Conservation (phyloP, 257 asterid species). For the Haberlea rhodopensis region DNA sequence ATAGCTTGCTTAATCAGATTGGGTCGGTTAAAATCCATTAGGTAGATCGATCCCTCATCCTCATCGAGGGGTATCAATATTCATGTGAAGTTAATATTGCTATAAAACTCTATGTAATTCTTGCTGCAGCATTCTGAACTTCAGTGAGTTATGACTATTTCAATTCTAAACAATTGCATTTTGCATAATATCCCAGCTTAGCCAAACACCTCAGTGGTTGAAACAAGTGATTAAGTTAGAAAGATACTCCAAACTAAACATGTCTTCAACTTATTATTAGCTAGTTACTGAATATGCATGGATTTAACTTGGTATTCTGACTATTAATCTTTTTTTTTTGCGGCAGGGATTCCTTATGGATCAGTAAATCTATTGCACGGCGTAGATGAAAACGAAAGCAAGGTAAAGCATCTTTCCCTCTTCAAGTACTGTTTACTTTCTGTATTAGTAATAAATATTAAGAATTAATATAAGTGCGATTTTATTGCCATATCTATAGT, state of each 20-base stretch:
- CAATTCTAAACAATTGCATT: background rate
- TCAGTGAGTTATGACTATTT: background rate
- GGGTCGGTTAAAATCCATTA: too few species aligned
- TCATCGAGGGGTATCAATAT: too few species aligned
- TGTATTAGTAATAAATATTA: conserved; percentile 9
- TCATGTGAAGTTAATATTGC: conserved; percentile 12
- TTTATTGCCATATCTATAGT: too few species aligned
- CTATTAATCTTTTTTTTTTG: conserved; percentile 22
- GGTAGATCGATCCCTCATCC: too few species aligned
- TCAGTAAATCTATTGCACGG: conserved; percentile 94
- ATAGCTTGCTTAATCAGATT: too few species aligned
- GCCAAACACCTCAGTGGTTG: background rate
- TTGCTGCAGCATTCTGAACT: conserved; percentile 1
- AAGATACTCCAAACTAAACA: background rate
- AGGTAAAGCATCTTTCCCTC: conserved; percentile 80
- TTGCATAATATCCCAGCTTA: background rate
- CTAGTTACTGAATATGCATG: background rate
- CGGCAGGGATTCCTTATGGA: conserved; percentile 96
- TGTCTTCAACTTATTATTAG: background rate
- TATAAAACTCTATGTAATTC: background rate
- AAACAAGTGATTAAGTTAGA: background rate
- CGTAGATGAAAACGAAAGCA: conserved; percentile 97
- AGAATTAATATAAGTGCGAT: conserved; percentile 9
- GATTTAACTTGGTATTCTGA: conserved; percentile 18
- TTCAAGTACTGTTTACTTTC: conserved; percentile 28